A percentile compares a stretch with the other conserved stretches of the same genome.
These are phyloP conservation scores for Tuber borchii DNA, from an alignment of 495 filamentous ascomycete genomes.

Conservation along the genomic window DNA sequence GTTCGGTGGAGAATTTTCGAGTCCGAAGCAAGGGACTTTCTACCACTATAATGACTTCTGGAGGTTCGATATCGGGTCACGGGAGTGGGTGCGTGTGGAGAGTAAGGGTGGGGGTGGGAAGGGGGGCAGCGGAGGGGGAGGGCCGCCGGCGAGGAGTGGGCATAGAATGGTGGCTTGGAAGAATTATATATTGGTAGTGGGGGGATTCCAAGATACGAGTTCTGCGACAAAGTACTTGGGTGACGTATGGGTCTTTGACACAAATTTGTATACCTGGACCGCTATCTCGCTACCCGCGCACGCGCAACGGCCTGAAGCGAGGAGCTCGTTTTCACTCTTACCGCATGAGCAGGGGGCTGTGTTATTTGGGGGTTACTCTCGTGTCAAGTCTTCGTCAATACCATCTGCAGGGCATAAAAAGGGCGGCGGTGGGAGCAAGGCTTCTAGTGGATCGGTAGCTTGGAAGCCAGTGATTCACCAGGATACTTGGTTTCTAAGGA, in stretches of 20 bases:
- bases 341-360: conserved; percentile 85
- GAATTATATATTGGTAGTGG: conserved; percentile 67
- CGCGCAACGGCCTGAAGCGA: conserved; percentile 76
- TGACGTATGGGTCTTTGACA: conserved; percentile 61
- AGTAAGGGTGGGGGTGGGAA: conserved; percentile 54
- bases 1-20: conserved; percentile 74
- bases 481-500: conserved; percentile 86
- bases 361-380: conserved; percentile 85
- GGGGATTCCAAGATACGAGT: conserved; percentile 92
- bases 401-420: conserved; percentile 48
- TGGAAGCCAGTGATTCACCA: conserved; percentile 81
- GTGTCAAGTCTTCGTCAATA: conserved; percentile 57
- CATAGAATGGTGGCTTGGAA: conserved; percentile 95
- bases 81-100: conserved; percentile 88
- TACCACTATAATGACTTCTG: conserved; percentile 99
- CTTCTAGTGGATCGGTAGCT: conserved; percentile 51
- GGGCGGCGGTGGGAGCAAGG: conserved; percentile 55
- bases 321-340: conserved; percentile 82
- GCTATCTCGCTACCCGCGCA: conserved; percentile 55
- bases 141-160: conserved; percentile 80
- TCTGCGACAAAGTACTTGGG: conserved; percentile 83
- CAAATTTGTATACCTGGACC: conserved; percentile 41
- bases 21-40: conserved; percentile 93
- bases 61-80: conserved; percentile 69
- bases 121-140: conserved; percentile 48